phyloP scores from a whole-genome alignment of 1,139 yeast genomes.

The Yamadazyma atmosphaerica region DNA sequence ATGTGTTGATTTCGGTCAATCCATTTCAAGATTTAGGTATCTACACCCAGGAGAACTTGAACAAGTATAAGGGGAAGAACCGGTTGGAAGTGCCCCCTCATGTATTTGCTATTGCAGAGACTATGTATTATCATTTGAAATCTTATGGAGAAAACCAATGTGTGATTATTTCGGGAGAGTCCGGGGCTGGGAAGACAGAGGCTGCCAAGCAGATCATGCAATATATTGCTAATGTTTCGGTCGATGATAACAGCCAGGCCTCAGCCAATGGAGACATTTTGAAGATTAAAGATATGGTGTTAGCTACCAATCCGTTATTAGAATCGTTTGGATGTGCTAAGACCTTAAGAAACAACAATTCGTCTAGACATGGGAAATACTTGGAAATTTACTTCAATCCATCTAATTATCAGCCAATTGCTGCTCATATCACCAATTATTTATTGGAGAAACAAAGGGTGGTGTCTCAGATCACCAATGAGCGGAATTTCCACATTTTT shows the following conservation, averaged over 20 bases:
- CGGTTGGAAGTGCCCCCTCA: conserved; percentile 98
- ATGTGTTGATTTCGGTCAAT: conserved; percentile 89
- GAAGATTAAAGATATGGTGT: conserved; percentile 92
- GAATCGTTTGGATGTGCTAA: conserved; percentile 99
- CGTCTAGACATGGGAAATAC: conserved; percentile 97
- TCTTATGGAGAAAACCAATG: conserved; percentile 95
- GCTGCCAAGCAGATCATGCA: conserved; percentile 99
- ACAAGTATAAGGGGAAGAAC: conserved; percentile 85
- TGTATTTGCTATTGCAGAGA: conserved; percentile 96
- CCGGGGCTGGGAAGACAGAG: conserved; percentile 99
- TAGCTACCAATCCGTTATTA: conserved; percentile 94
- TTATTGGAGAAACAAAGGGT: conserved; percentile 93
- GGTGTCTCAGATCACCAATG: conserved; percentile 87
- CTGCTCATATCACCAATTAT: conserved; percentile 95
- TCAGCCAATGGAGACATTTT: conserved; percentile 50
- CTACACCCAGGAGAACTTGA: conserved; percentile 75
- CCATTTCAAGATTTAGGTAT: conserved; percentile 97
- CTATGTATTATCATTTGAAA: conserved; percentile 94
- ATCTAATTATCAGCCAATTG: conserved; percentile 76
- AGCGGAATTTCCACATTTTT: conserved; percentile 95
- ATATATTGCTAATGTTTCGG: conserved; percentile 84
- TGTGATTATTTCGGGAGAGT: conserved; percentile 97
- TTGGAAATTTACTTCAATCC: conserved; percentile 86
- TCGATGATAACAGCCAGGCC: conserved; percentile 46
- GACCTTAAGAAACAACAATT: conserved; percentile 91